These are phyloP conservation scores for Penicillium paradoxum DNA, from an alignment of 495 filamentous ascomycete genomes.

Conservation along the genomic window DNA sequence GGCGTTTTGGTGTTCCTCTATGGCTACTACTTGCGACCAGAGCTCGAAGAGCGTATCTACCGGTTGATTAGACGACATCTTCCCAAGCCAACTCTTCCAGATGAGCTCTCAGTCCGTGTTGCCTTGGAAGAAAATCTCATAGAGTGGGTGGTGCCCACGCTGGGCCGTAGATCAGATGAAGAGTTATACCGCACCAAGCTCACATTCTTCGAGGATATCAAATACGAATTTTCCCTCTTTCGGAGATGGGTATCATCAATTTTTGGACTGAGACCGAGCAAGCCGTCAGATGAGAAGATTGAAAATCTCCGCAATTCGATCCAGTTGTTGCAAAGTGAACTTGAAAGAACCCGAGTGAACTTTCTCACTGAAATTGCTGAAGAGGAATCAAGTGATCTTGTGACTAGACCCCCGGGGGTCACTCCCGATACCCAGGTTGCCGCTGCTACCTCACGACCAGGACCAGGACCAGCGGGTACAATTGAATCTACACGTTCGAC, in stretches of 20 bases:
- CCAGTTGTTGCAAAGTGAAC: slow-evolving; percentile 30
- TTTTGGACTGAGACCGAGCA: slow-evolving; percentile 24
- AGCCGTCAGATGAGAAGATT: slow-evolving; percentile 17
- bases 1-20: slow-evolving; percentile 33
- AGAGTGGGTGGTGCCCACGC: slow-evolving; percentile 43
- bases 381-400: not conserved
- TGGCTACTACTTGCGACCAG: slow-evolving; percentile 35
- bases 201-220: slow-evolving; percentile 36
- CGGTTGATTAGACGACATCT: slow-evolving; percentile 39
- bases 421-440: not conserved
- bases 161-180: slow-evolving; percentile 40
- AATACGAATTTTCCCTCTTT: slow-evolving; percentile 31
- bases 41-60: slow-evolving; percentile 42
- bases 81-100: slow-evolving; percentile 40
- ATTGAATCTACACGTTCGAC: slow-evolving; percentile 4
- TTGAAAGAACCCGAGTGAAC: slow-evolving; percentile 21
- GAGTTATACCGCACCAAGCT: slow-evolving; percentile 38
- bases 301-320: slow-evolving; percentile 27
- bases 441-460: not conserved
- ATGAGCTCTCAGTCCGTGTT: slow-evolving; percentile 43
- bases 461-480: slow-evolving; percentile 5
- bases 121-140: slow-evolving; percentile 45
- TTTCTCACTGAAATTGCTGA: not conserved
- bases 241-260: slow-evolving; percentile 31
- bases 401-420: slow-evolving; percentile 6